Base-by-base conservation (phyloP, 495 filamentous ascomycete genomes). In the Daldinia bambusicola region DNA sequence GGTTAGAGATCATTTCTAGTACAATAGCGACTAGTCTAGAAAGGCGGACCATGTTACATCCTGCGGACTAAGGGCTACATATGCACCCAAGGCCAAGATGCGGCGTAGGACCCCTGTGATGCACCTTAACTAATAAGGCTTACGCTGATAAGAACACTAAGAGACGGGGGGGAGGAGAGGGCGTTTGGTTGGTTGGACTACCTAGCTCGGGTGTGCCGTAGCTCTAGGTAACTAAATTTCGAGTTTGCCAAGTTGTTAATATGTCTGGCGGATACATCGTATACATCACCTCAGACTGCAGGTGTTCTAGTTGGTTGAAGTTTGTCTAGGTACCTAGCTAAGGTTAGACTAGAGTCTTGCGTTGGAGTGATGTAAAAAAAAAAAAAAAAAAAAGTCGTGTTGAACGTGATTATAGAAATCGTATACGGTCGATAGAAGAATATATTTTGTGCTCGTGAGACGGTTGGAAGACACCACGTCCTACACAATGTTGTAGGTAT, bases 71-170 rank as follows among this genome's bases (percentile, higher is more conserved):
- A 52, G 55, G 36, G 22, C 30, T 53, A 55, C 26, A 9, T 26
- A 31, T 31, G 22, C 14, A 18, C 38, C 37, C 1, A 55, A 14
- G 20, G 67, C 67, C 56, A 61, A 70, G 67, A 70, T 56, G 26
- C 14, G 45, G 32, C 20, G 16, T 14, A 55, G 34, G 41, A 56
- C 58, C 62, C 62, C 57, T 71, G 68, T 66, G 51, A 62, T 52
- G 62, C 51, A 56, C 40, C 7, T 61, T 64, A 64, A 71, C 68
- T 48, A 65, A 66, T 40, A 38, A 58, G 57, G 68, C 51, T 66
- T 71, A 56, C 62, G 51, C 30, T 16, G 53, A 41, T 52, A 61
- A 41, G 56, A 48, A 50, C 55, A 57, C 55, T 20, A 16, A 53
- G 50, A 30, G 22, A 30, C n/a, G 50, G 30, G 8, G 50, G 3